phyloP scores from a whole-genome alignment of 768 basidiomycete genomes.

The Lepiota venenata region DNA sequence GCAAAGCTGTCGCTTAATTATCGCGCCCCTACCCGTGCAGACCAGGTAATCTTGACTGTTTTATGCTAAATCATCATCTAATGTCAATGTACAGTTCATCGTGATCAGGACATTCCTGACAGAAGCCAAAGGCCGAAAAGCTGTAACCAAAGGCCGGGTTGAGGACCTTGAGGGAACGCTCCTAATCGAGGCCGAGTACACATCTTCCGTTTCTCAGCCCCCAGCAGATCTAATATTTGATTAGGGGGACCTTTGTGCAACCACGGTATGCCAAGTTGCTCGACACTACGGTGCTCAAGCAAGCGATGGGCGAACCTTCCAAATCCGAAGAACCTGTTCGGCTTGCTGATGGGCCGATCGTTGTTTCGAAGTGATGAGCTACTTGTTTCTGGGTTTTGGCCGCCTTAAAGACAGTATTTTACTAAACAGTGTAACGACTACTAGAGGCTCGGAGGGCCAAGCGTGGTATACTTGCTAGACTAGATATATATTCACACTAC shows the following conservation, averaged over 20 bases:
- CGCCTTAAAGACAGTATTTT: no score
- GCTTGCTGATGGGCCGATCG: constrained; percentile 35
- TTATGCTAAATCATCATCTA: no score
- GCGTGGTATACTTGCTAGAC: no score
- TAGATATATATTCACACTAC: no score
- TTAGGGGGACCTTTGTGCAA: constrained; percentile 81
- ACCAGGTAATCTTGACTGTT: constrained; percentile 51
- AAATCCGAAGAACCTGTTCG: constrained; percentile 29
- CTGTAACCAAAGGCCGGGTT: constrained; percentile 62
- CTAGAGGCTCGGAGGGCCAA: no score
- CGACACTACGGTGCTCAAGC: constrained; percentile 51
- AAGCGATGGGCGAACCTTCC: constrained; percentile 62
- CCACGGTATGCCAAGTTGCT: constrained; percentile 84
- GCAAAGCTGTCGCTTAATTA: constrained; percentile 82
- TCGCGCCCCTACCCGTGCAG: constrained; percentile 83
- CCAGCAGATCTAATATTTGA: not conserved
- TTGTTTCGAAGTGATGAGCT: no score
- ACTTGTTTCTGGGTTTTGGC: no score
- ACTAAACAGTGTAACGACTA: no score
- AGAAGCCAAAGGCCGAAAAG: constrained; percentile 77
- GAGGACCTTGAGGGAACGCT: constrained; percentile 81
- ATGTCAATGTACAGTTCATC: constrained; percentile 60
- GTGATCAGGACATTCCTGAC: constrained; percentile 69
- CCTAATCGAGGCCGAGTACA: constrained; percentile 80
- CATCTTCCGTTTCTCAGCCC: constrained; percentile 14